phyloP scores from a whole-genome alignment of 2,329 filamentous ascomycete species.

The Colletotrichum sp. region DNA sequence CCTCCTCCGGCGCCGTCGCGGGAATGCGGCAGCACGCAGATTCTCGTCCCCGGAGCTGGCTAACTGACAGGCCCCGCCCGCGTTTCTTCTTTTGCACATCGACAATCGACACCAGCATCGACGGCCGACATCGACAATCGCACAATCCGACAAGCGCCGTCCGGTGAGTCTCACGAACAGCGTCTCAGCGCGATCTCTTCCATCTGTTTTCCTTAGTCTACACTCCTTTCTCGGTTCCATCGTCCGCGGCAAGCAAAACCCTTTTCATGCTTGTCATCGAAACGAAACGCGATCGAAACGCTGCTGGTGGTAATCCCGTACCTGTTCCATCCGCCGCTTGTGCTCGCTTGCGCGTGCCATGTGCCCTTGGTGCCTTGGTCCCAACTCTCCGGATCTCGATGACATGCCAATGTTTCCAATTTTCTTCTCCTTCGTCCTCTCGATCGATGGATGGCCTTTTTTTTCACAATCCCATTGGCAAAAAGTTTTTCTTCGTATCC shows the following conservation, averaged over 20 bases:
- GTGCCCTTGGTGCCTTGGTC: neutral
- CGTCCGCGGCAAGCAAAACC: neutral
- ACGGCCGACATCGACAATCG: neutral
- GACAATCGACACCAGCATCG: neutral
- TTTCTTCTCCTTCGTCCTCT: neutral
- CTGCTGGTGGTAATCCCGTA: neutral
- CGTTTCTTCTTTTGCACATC: neutral
- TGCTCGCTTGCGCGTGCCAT: neutral
- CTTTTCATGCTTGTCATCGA: neutral
- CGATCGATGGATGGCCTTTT: neutral
- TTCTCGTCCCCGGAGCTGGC: neutral
- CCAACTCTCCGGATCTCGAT: conserved; percentile 6
- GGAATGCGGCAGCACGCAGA: neutral
- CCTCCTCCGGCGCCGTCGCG: neutral
- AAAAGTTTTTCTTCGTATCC: neutral
- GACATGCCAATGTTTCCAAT: neutral
- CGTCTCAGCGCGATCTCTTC: neutral
- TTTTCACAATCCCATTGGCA: neutral
- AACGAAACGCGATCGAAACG: conserved; percentile 17
- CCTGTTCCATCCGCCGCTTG: neutral
- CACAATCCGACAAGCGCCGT: neutral
- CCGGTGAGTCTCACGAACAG: neutral
- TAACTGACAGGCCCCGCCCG: neutral
- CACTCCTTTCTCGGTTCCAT: neutral
- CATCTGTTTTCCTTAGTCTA: neutral